These are phyloP conservation scores for Holtermannia corniformis DNA, from an alignment of 768 basidiomycete genomes.

Conservation along the genomic window DNA sequence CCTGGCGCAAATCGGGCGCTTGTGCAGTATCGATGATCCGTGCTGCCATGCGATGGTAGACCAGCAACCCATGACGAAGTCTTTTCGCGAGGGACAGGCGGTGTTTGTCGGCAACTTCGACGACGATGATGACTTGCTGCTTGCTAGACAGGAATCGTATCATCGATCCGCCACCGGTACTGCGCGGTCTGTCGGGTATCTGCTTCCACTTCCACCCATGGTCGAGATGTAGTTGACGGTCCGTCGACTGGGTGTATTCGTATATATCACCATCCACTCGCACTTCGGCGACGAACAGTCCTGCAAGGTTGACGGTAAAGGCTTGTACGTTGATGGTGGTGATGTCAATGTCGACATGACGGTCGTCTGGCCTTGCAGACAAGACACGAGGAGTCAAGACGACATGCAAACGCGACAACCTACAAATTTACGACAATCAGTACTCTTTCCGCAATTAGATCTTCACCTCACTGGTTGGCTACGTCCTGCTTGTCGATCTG, in stretches of 20 bases:
- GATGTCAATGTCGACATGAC: background rate
- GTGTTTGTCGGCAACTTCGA: constrained; percentile 27
- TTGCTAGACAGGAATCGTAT: constrained; percentile 55
- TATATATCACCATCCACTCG: background rate
- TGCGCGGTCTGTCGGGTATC: too few relatives aligned
- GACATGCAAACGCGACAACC: too few relatives aligned
- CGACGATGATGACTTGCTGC: constrained; percentile 53
- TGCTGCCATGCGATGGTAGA: constrained; percentile 62
- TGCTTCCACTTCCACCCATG: too few relatives aligned
- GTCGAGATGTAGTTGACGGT: constrained; percentile 16
- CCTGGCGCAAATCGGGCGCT: constrained; percentile 23
- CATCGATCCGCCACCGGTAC: constrained; percentile 59
- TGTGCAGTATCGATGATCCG: constrained; percentile 50
- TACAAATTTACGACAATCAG: too few relatives aligned
- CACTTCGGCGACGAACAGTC: too few relatives aligned
- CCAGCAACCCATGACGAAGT: constrained; percentile 57
- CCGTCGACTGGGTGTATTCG: background rate
- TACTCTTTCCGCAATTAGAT: too few relatives aligned
- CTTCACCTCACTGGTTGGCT: too few relatives aligned
- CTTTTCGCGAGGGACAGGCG: constrained; percentile 52
- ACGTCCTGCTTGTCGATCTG: constrained; percentile 51
- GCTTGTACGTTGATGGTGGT: too few relatives aligned
- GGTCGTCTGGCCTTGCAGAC: background rate
- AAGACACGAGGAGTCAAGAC: too few relatives aligned
- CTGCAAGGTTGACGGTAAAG: too few relatives aligned